Percentiles rank a stretch among this genome's conserved stretches.
These are phyloP conservation scores for Zychaea mexicana DNA, from an alignment of 371 early-diverging fungal genomes.

Conservation along the genomic window DNA sequence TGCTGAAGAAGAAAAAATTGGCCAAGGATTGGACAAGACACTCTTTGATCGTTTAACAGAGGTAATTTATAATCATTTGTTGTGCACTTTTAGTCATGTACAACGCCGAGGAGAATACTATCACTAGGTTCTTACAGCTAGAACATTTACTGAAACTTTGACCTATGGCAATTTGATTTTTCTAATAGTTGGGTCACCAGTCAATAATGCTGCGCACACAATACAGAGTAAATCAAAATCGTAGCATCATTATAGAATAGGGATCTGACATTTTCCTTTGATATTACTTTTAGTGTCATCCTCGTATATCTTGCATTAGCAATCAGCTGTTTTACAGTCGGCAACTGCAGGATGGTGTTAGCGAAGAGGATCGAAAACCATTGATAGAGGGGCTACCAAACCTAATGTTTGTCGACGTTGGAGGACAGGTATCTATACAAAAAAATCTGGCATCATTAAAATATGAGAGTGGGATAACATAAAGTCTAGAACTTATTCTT, in stretches of 20 bases:
- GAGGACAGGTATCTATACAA: conserved; percentile 42
- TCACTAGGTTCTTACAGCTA: too few species aligned
- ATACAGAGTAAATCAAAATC: conserved; percentile 69
- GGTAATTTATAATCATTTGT: conserved; percentile 30
- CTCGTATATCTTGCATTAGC: conserved; percentile 75
- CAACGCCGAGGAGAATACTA: too few species aligned
- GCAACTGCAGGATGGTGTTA: conserved; percentile 61
- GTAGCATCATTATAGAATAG: neutral
- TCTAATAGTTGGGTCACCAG: conserved; percentile 25
- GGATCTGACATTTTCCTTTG: neutral
- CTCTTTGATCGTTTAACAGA: conserved; percentile 83
- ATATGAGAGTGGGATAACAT: too few species aligned
- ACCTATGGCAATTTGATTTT: neutral
- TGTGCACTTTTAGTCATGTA: too few species aligned
- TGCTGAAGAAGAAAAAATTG: conserved; percentile 38
- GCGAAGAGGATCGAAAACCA: conserved; percentile 48
- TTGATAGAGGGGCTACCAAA: conserved; percentile 64
- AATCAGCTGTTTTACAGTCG: conserved; percentile 80
- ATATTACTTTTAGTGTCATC: conserved; percentile 70
- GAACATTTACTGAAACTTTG: neutral
- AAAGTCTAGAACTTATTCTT: too few species aligned
- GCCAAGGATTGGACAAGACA: conserved; percentile 79
- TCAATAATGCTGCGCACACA: conserved; percentile 81
- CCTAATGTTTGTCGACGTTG: conserved; percentile 70
- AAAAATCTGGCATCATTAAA: too few species aligned